Evolutionary conservation across 2,329 filamentous ascomycete genomes (phyloP).

Genomic region (Xenosphaeropsis pyriputrescens): DNA sequence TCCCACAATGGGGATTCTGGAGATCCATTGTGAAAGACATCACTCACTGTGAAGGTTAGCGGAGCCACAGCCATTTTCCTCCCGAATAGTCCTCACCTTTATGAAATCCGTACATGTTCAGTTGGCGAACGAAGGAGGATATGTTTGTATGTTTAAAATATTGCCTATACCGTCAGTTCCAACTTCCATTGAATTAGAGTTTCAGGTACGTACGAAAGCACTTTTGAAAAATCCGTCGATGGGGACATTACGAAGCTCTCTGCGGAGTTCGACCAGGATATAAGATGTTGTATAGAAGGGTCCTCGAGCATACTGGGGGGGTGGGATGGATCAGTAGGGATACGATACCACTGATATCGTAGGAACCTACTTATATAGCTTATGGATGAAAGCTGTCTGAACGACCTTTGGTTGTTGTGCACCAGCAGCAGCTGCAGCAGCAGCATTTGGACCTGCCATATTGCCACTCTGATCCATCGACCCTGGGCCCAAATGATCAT

Average conservation of each 20-base stretch:
- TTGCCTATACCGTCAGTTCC: constrained; percentile 42
- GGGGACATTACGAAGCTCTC: constrained; percentile 99
- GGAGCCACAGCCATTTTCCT: not conserved
- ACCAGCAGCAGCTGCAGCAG: constrained; percentile 46
- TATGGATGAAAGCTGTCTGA: constrained; percentile 97
- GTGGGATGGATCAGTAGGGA: constrained; percentile 9
- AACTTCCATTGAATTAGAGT: not conserved
- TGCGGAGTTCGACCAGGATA: constrained; percentile 85
- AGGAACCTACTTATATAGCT: constrained; percentile 78
- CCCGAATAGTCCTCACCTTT: constrained; percentile 52
- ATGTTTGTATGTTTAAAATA: constrained; percentile 99
- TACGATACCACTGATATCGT: no score
- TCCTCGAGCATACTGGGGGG: constrained; percentile 83
- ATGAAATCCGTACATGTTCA: constrained; percentile 99
- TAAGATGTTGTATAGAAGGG: constrained; percentile 80
- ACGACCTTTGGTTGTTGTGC: constrained; percentile 94
- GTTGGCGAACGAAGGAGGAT: constrained; percentile 90
- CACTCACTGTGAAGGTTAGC: constrained; percentile 53
- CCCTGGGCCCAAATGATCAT: constrained; percentile 13
- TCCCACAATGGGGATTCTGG: constrained; percentile 95
- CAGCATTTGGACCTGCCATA: constrained; percentile 17
- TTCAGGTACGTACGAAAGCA: constrained; percentile 65
- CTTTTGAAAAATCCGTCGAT: constrained; percentile 94
- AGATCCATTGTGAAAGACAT: constrained; percentile 91
- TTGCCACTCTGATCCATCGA: constrained; percentile 21